Base-by-base conservation (phyloP, 139 green algal species). In the Tetradesmus obliquus region DNA sequence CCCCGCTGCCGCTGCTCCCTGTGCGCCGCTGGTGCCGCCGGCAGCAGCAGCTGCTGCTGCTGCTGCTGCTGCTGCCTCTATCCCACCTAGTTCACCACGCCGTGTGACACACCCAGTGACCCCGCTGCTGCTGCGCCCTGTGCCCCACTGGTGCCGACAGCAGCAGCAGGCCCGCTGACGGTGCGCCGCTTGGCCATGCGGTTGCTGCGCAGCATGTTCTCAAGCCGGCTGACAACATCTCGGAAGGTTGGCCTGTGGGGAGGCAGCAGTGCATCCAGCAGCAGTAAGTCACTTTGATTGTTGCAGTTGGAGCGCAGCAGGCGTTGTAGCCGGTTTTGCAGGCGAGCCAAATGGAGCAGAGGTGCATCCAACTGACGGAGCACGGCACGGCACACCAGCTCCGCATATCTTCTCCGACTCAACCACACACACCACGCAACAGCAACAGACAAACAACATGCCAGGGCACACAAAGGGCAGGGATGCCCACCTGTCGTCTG, bases 171-270 rank as follows among this genome's bases (percentile, higher is more conserved):
- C 2, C 12, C 55, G 62, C 81, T 93, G 83, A 19, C 74, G 7
- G 76, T 58, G 0, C 92, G 74, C 1, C 90, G 85, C 90, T 58
- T 91, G 55, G 76, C 54, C 81, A 92, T 89, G 45, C 92, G 91
- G 69, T 92, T 80, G 4, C 71, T n/a, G 3, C 72, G 86, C 85
- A 94, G 55, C 91, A 95, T 95, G 55, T 57, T 69, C 89, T 94
- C 87, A 72, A 95, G 91, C 72, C 93, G 55, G 17, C 1, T 6
- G 69, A 94, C 91, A 15, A 95, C 58, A 0, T n/a, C 51, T 0
- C 15, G 72, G 89, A 97, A 97, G 51, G 82, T 81, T 1, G 96
- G 96, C 0, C 96, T 91, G 9, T 84, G 24, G 32, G 8, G 19
- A 4, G 22, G 32, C 54, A n/a, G 19, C 71, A 45, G 45, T 83